Base-by-base conservation (phyloP, 2,329 filamentous ascomycete species). In the Xylariaceae sp. region DNA sequence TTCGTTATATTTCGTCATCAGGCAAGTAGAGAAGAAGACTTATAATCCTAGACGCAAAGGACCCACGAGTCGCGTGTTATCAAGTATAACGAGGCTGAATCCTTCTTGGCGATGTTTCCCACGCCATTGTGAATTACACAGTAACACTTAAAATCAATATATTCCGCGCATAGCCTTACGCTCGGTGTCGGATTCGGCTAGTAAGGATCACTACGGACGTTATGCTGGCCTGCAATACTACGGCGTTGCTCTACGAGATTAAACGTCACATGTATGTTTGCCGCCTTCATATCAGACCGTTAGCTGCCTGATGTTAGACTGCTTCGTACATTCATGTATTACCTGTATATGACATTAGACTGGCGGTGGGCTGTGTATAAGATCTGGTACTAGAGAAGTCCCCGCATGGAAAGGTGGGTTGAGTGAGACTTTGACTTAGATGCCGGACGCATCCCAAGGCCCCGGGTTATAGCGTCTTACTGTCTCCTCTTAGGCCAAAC, bases 371-470 rank as follows among this genome's bases (percentile, higher is more conserved):
- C n/a, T 23, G 12, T 26, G 4, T 26, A 40, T 19, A 29, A 29
- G 24, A 40, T 29, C 6, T 14, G 16, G 24, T 12, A 53, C n/a
- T n/a, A 19, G 34, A 39, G 39, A 44, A 29, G 28, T 26, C 29
- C 9, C 12, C 12, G 29, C 11, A 28, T 39, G 46, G 33, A 40
- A 40, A 36, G 34, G 47, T 17, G 26, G n/a, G n/a, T n/a, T n/a
- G n/a, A 33, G 17, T 53, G 16, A 53, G 48, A 53, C 49, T 46
- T 58, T 44, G 37, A 26, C 29, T 48, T 28, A 44, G 31, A 39
- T 26, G 6, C n/a, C n/a, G n/a, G n/a, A n/a, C n/a, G n/a, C n/a
- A n/a, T 46, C 23, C 48, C 54, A 47, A 36, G 11, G 36, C 47
- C 28, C 47, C 41, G 54, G 48, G 16, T 40, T 17, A 45, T 49